Evolutionary conservation across 805 yeast species (phyloP), one percentile per base, ranked within the genome.

Genomic region (Sugiyamaella lignohabitans): DNA sequence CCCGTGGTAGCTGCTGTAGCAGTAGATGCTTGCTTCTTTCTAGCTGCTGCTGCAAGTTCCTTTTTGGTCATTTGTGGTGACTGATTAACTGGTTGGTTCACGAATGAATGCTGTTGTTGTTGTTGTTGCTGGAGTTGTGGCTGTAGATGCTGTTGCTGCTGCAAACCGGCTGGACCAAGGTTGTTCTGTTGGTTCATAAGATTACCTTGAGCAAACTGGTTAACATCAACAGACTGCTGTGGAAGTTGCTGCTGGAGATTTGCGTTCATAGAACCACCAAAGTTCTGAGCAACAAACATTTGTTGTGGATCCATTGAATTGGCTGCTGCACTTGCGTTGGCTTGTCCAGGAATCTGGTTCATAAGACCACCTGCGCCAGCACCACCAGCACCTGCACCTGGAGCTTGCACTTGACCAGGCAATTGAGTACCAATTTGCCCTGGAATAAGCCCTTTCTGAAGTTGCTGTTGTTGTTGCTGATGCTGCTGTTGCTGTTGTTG

Each of bases 101-200:
- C n/a, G n/a, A n/a, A n/a, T n/a, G n/a, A n/a, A n/a, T n/a, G n/a
- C n/a, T n/a, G n/a, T n/a, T n/a, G n/a, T n/a, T n/a, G n/a, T 50
- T 43, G 45, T 32, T 49, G 44, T 47, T 53, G 56, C 41, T 57
- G 55, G 38, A 56, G 56, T 35, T 54, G 59, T 24, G 55, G 48
- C 35, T 56, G 49, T 46, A 8, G 11, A 8, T 27, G 32, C 14
- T 8, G 11, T 27, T 27, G 32, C n/a, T n/a, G n/a, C n/a, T n/a
- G n/a, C n/a, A n/a, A n/a, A 8, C 32, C 32, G 8, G 32, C 11
- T 27, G 8, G 8, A 8, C 8, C 8, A 8, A 14, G 32, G 14
- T 27, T 27, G 8, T 14, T 14, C 14, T 27, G 32, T 27, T 27
- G 32, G 14, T 27, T 27, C 14, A 27, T 8, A 27, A 27, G 11